These are phyloP conservation scores for Fusarium nurragi DNA, from an alignment of 2,329 filamentous ascomycete species.

Conservation along the genomic window DNA sequence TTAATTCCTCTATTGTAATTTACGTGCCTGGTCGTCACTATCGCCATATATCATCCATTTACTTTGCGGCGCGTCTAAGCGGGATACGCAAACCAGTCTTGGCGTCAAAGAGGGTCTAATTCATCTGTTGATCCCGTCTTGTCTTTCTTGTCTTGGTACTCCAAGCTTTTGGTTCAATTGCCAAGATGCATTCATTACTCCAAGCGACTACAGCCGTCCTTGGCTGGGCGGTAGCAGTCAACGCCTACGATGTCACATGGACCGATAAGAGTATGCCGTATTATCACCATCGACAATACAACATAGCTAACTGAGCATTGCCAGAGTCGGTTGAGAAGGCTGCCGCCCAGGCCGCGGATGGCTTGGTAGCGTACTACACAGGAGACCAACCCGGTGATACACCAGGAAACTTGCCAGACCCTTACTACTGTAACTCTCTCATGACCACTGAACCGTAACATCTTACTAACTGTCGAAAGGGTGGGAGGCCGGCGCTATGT, in stretches of 20 bases:
- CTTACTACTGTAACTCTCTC: conserved; percentile 70
- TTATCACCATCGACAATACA: background rate
- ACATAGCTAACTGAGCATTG: background rate
- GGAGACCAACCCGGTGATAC: conserved; percentile 68
- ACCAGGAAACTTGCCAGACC: conserved; percentile 66
- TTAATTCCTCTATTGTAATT: conserved; percentile 7
- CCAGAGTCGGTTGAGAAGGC: conserved; percentile 61
- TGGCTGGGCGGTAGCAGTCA: conserved; percentile 24
- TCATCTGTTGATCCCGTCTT: conserved; percentile 7
- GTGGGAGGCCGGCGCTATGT: conserved; percentile 80
- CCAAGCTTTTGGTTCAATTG: conserved; percentile 5
- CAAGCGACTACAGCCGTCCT: conserved; percentile 21
- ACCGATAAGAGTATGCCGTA: conserved; percentile 34
- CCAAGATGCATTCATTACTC: conserved; percentile 37
- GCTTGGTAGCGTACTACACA: conserved; percentile 60
- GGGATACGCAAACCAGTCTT: conserved; percentile 15
- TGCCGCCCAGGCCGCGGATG: conserved; percentile 58
- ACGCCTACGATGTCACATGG: conserved; percentile 34
- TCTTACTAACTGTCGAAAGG: conserved; percentile 44
- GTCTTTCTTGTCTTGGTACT: conserved; percentile 18
- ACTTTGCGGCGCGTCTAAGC: conserved; percentile 27
- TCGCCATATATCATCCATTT: conserved; percentile 12
- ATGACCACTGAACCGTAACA: conserved; percentile 37
- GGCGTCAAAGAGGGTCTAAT: conserved; percentile 10
- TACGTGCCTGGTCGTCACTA: conserved; percentile 7